Percentiles rank a stretch among this genome's conserved stretches.
These are phyloP conservation scores for Rhizophagus prolifer DNA, from an alignment of 192 early-diverging fungal species.

Conservation along the genomic window DNA sequence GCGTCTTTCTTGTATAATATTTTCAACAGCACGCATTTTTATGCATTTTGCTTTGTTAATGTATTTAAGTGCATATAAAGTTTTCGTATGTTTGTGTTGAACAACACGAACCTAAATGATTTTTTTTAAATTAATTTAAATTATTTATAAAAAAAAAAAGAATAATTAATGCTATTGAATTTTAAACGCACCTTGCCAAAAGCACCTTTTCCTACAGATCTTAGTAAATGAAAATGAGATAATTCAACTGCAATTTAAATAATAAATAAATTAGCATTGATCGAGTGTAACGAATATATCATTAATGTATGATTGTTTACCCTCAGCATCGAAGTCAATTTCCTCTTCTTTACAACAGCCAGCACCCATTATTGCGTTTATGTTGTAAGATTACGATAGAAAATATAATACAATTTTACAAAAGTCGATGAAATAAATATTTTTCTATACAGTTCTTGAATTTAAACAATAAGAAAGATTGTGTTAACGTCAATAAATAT, in stretches of 20 bases:
- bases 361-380: constrained; percentile 41
- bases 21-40: constrained; percentile 78
- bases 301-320: constrained; percentile 35
- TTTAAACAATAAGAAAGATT: not conserved
- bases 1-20: constrained; percentile 87
- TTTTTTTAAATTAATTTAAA: not conserved
- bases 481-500: not conserved
- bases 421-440: not conserved
- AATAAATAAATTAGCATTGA: not conserved
- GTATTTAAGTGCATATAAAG: constrained; percentile 93
- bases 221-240: constrained; percentile 85
- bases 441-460: not conserved
- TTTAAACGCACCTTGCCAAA: constrained; percentile 80
- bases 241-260: constrained; percentile 61
- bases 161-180: not conserved
- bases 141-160: not conserved
- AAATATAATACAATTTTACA: not conserved
- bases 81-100: constrained; percentile 77
- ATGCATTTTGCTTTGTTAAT: constrained; percentile 96
- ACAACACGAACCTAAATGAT: constrained; percentile 76
- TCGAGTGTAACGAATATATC: not conserved
- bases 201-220: constrained; percentile 91
- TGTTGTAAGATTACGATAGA: no score
- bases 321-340: constrained; percentile 72
- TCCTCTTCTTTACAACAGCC: constrained; percentile 59